Evolutionary conservation across 176 grass and related monocot genomes (phyloP).

Genomic region (Cymbopogon citratus): DNA sequence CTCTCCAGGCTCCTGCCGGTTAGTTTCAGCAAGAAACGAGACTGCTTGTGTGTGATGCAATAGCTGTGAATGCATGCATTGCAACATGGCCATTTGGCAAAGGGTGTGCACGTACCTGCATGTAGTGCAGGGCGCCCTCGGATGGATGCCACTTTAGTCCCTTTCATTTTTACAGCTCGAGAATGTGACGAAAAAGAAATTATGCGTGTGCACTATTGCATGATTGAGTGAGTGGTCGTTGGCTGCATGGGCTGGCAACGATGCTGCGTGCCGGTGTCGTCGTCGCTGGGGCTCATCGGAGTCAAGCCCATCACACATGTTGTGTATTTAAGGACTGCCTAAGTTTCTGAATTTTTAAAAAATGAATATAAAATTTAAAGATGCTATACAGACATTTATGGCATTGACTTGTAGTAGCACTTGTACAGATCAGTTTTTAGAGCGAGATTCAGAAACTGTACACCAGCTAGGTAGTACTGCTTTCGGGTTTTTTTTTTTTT

Average conservation of each 20-base stretch:
- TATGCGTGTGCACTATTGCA: background rate
- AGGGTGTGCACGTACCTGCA: background rate
- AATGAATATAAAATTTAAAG: background rate
- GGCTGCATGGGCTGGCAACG: constrained; percentile 1
- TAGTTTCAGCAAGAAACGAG: background rate
- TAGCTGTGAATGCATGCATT: background rate
- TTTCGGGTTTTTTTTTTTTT: too few species aligned
- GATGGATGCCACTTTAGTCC: background rate
- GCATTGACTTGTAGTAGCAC: background rate
- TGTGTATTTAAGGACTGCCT: constrained; percentile 8
- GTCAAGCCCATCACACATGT: constrained; percentile 41
- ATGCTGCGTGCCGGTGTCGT: constrained; percentile 8
- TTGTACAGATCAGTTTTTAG: background rate
- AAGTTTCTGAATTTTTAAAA: background rate
- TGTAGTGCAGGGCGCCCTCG: constrained; percentile 16
- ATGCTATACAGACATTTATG: background rate
- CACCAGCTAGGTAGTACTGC: background rate
- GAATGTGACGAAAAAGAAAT: background rate
- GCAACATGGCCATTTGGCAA: constrained; percentile 30
- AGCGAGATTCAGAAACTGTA: background rate
- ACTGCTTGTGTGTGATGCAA: too few species aligned
- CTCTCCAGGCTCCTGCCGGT: background rate
- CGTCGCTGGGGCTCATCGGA: background rate
- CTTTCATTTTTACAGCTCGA: constrained; percentile 38
- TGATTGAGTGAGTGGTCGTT: background rate